phyloP scores from a whole-genome alignment of 1,139 yeast species.

The Magnusiomyces tetraspermus region DNA sequence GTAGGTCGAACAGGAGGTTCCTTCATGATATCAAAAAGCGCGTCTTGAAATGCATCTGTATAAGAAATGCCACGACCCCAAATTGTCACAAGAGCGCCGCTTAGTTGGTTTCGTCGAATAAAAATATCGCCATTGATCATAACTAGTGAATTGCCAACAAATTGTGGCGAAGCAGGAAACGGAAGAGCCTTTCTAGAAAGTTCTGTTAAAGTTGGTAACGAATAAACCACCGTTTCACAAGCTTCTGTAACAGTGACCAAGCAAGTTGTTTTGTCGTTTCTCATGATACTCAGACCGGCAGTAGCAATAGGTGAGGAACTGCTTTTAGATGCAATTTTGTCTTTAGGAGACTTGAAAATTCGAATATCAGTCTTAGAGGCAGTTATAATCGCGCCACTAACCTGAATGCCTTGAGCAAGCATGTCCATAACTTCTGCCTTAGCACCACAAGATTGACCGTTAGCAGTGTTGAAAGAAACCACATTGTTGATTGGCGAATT shows the following conservation, averaged over 20 bases:
- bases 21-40: conserved; percentile 37
- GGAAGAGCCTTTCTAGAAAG: conserved; percentile 38
- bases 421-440: conserved; percentile 48
- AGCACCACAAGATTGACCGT: conserved; percentile 61
- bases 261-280: conserved; percentile 36
- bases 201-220: conserved; percentile 48
- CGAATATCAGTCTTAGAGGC: conserved; percentile 57
- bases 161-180: conserved; percentile 35
- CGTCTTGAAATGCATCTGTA: conserved; percentile 27
- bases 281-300: conserved; percentile 46
- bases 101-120: conserved; percentile 48
- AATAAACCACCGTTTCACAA: conserved; percentile 38
- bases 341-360: conserved; percentile 49
- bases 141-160: conserved; percentile 37
- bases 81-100: conserved; percentile 45
- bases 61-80: conserved; percentile 33
- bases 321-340: conserved; percentile 43
- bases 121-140: conserved; percentile 67
- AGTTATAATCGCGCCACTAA: conserved; percentile 55
- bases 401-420: conserved; percentile 51
- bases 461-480: conserved; percentile 45
- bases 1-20: conserved; percentile 69
- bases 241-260: conserved; percentile 34
- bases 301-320: conserved; percentile 38
- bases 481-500: conserved; percentile 45